Evolutionary conservation across 1,284 basidiomycete species (phyloP), one percentile per base, ranked within the genome.

Genomic region (Cerrena zonata): DNA sequence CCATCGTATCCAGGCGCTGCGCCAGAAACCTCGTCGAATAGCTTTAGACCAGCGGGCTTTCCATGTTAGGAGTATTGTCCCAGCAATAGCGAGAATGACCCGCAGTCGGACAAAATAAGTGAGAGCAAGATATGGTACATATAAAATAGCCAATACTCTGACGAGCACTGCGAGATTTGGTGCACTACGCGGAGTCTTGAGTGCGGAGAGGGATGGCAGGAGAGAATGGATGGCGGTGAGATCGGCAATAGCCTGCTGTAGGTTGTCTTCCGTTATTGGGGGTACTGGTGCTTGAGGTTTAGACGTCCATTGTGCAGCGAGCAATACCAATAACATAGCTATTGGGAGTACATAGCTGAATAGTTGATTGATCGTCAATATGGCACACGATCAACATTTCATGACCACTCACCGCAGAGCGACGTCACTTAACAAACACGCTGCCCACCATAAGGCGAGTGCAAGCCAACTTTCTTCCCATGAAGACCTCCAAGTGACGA

Each of bases 361-460:
- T 15, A n/a, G 47, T 46, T 2, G 7, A 27, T 40, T 12, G 40
- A 38, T 45, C 23, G 25, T 23, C 43, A n/a, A n/a, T 23, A 51
- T 45, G 30, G 51, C 24, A 39, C 19, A 27, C 38, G 51, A 56
- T 43, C 49, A 46, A 48, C 39, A 46, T 40, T 39, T 36, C 47
- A 34, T 7, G 21, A 54, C 48, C 30, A 70, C 77, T 53, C 53
- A 86, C 84, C 76, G 78, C 57, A 89, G 69, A 5, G 71, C 71
- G 15, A 71, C 66, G 21, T 77, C 75, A 1, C 79, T 69, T 23
- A 84, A 73, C 37, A 92, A 70, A 67, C 88, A 91, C n/a, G 82
- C 27, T 0, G 77, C 77, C 88, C 90, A 94, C 89, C 89, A 91
- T 0, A 64, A 64, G 0, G 75, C 82, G 24, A 94, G 65, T 0